These are phyloP conservation scores for Wickerhamomyces kurtzmanii DNA, from an alignment of 805 yeast genomes.

Conservation along the genomic window DNA sequence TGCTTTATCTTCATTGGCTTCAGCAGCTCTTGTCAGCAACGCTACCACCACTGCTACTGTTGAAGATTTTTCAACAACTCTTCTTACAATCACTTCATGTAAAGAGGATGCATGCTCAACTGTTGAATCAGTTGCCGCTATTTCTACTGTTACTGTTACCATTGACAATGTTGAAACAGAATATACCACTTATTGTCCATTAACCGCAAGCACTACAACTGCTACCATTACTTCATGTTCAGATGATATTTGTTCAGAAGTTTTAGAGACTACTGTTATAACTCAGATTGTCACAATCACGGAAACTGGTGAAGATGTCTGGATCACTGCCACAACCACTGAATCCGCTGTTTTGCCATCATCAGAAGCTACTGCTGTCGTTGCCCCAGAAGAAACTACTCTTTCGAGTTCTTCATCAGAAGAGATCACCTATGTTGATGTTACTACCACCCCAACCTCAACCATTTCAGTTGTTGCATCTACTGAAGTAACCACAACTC, in stretches of 20 bases:
- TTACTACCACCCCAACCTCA: conserved; percentile 39
- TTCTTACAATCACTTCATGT: conserved; percentile 5
- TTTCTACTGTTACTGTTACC: conserved; percentile 12
- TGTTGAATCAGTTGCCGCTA: conserved; percentile 3
- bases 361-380: conserved; percentile 1
- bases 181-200: conserved; percentile 22
- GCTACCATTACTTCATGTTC: conserved; percentile 13
- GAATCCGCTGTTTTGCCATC: background rate
- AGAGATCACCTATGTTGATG: conserved; percentile 32
- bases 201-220: conserved; percentile 8
- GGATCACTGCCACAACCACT: conserved; percentile 2
- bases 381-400: conserved; percentile 1
- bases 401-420: conserved; percentile 11
- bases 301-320: conserved; percentile 1
- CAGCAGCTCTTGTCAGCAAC: conserved; percentile 13
- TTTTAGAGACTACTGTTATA: conserved; percentile 13
- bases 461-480: conserved; percentile 37
- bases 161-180: conserved; percentile 23
- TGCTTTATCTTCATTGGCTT: conserved; percentile 13
- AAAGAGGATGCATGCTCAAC: conserved; percentile 4
- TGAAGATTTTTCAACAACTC: conserved; percentile 1
- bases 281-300: too few species aligned
- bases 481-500: conserved; percentile 26
- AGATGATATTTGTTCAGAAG: conserved; percentile 10
- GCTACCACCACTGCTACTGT: conserved; percentile 10